Base-by-base conservation (phyloP, 345 rosid species). In the Brassica carinata region DNA sequence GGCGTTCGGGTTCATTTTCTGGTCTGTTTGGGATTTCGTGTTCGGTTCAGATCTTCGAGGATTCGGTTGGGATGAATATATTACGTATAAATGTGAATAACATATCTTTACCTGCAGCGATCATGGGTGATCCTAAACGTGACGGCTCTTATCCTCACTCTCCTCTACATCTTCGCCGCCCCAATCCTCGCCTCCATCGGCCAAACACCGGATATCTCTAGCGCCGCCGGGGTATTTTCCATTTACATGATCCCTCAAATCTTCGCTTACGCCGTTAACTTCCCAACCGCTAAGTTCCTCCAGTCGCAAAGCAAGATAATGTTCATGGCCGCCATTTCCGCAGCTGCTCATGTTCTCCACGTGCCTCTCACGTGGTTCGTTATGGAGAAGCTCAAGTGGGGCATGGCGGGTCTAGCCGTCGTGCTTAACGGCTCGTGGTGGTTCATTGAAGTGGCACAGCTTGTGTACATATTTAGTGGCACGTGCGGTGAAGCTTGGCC, bases 221-320 rank as follows among this genome's bases (percentile, higher is more conserved):
- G 83, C 64, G 89, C 90, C 1, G 98, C 98, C 0, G 99, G 98
- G 27, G 33, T 17, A 0, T 88, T 95, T 17, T 71, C 99, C 0
- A 57, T 90, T 2, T 93, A 90, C 89, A 93, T 95, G 99, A 86
- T 95, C 23, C 99, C 99, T 0, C 98, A 95, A 65, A 83, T 93
- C 6, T 95, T 91, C 8, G 94, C 94, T 0, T 95, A 90, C 71
- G 90, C 97, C 0, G 0, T 87, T 0, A 89, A 89, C 30, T 95
- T 93, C 81, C 99, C 99, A 5, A 88, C 90, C 69, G 90, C 91
- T 1, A 95, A 93, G 72, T 95, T 93, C 76, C 73, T 95, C 43
- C 99, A 95, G 76, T 77, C 99, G 1, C 99, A 95, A 82, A 93
- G 99, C 90, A 95, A 93, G 83, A 88, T 95, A 30, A 81, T 91